These are phyloP conservation scores for Cryphonectria japonica DNA, from an alignment of 2,329 filamentous ascomycete genomes.

Conservation along the genomic window DNA sequence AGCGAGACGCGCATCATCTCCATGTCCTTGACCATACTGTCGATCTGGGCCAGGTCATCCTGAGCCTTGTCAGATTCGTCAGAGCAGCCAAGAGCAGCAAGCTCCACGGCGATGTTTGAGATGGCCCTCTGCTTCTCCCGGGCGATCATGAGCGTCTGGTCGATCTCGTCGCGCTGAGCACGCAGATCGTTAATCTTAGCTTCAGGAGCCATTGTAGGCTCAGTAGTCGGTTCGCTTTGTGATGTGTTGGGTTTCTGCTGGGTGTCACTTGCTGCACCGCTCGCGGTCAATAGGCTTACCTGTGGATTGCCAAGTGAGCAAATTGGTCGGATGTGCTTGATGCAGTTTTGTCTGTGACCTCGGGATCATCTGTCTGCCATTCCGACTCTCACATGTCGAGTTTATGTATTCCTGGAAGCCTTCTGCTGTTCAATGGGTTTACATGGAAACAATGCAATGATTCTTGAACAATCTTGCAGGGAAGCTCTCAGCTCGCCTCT, in stretches of 20 bases:
- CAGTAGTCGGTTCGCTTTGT: neutral
- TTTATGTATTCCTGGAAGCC: neutral
- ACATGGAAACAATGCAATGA: neutral
- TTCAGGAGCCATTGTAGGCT: neutral
- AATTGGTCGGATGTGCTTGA: neutral
- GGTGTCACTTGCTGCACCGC: neutral
- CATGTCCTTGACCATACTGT: neutral
- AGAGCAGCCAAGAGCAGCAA: neutral
- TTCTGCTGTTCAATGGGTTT: neutral
- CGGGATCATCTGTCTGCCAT: neutral
- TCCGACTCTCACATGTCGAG: neutral
- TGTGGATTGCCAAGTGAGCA: neutral
- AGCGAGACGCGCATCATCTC: neutral
- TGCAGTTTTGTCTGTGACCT: neutral
- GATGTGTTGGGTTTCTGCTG: too few relatives aligned
- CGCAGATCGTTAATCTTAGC: neutral
- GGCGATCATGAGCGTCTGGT: neutral
- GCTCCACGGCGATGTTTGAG: neutral
- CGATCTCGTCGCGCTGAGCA: neutral
- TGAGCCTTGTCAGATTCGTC: neutral
- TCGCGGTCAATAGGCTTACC: neutral
- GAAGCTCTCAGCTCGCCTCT: neutral
- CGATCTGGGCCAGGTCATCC: neutral
- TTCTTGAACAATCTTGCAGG: neutral
- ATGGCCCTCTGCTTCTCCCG: neutral